Base-by-base conservation (phyloP, 2,329 filamentous ascomycete species). In the Hawksworthiomyces lignivorus region DNA sequence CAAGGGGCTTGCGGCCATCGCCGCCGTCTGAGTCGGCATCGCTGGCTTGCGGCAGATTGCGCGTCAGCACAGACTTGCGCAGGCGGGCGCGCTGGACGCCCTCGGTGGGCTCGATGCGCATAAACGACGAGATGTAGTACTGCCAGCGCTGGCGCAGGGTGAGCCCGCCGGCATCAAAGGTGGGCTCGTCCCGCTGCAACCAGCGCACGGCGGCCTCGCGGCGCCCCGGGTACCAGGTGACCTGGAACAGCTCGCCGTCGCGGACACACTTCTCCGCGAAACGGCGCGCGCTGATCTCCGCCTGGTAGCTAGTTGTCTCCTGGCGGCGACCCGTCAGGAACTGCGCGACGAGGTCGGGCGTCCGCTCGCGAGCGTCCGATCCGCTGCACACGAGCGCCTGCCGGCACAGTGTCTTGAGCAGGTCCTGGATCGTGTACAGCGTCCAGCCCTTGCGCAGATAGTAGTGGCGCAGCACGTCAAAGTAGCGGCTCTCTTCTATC, bases 51-150 rank as follows among this genome's bases (percentile, higher is more conserved):
- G 82, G 80, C 28, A 87, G 66, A 59, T 85, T 89, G 44, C 84
- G 81, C 38, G 77, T 74, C 14, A 90, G 69, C 44, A 88, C 77
- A 5, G 79, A 73, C 62, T 80, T 83, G 48, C 75, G 77, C 54
- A 87, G 71, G 36, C 75, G 76, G 6, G 73, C 72, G 37, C 80
- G 70, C 7, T 73, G 67, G 3, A 92, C 73, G 12, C 85, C 85
- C 62, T 92, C 86, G 0, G 92, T 98, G 2, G 87, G 85, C 56
- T 95, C 87, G 19, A 89, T 76, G 49, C 87, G 86, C 51, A 87
- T 85, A 62, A 85, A 97, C 0, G 89, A 88, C 15, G 90, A 89
- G 44, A 95, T 87, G 59, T 98, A 98, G 65, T 94, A 94, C 54
- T 90, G 86, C 92, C 92, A 98, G 29, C 80, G 74, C 48, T 87